Evolutionary conservation across 148 eudicot species (phyloP).

Genomic region (Rhododendron mucronatum): DNA sequence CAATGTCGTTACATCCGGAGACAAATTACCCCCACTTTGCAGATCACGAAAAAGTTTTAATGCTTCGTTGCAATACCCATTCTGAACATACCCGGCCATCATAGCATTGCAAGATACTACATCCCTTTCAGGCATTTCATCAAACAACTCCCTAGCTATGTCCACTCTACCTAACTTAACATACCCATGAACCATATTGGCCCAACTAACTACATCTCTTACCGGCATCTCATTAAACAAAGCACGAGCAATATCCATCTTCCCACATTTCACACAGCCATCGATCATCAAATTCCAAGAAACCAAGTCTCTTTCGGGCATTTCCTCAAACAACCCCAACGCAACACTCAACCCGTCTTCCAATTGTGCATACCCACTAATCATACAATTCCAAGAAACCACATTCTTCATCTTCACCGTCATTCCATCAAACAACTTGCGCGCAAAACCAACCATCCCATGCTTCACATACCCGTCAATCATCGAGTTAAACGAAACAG

Average conservation of each 20-base stretch:
- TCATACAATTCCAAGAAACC: conserved; percentile 71
- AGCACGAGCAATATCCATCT: conserved; percentile 44
- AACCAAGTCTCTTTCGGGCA: conserved; percentile 56
- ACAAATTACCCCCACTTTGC: conserved; percentile 20
- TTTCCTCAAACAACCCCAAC: conserved; percentile 48
- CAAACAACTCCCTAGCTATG: conserved; percentile 46
- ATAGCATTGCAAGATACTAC: conserved; percentile 59
- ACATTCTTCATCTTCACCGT: conserved; percentile 48
- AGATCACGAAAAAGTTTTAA: conserved; percentile 46
- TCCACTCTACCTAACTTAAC: conserved; percentile 47
- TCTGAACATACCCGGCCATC: conserved; percentile 67
- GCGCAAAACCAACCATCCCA: conserved; percentile 42
- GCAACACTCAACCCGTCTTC: conserved; percentile 45
- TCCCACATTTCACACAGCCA: conserved; percentile 46
- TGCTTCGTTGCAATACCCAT: conserved; percentile 44
- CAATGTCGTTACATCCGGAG: conserved; percentile 54
- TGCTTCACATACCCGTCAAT: conserved; percentile 70
- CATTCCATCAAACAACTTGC: conserved; percentile 56
- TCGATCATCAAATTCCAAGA: conserved; percentile 65
- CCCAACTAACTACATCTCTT: conserved; percentile 62
- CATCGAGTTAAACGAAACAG: conserved; percentile 62
- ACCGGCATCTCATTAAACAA: conserved; percentile 51
- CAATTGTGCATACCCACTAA: conserved; percentile 46
- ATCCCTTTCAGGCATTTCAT: conserved; percentile 49
- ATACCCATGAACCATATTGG: conserved; percentile 66